A percentile compares a stretch with the other conserved stretches of the same genome.
phyloP scores from a whole-genome alignment of 75 land plant species.

The Picea sitchensis region DNA sequence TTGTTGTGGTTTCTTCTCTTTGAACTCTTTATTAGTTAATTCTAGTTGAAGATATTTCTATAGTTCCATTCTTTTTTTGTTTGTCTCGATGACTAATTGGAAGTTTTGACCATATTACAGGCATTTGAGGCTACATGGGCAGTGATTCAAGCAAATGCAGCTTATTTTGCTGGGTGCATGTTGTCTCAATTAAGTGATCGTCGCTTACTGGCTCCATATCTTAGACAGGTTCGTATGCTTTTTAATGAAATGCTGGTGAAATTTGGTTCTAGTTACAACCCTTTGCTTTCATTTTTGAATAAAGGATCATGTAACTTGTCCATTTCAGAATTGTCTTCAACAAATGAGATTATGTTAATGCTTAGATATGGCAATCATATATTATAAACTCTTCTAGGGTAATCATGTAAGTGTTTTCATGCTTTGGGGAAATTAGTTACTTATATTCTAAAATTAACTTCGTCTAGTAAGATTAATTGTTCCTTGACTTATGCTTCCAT shows the following conservation, averaged over 20 bases:
- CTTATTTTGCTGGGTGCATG: constrained; percentile 69
- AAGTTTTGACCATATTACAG: constrained; percentile 24
- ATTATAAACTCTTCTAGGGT: neutral
- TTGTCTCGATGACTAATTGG: neutral
- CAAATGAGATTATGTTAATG: too few species aligned
- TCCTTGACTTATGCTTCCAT: too few species aligned
- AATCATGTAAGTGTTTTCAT: neutral
- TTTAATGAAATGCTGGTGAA: neutral
- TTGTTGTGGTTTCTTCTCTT: constrained; percentile 1
- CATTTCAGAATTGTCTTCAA: too few species aligned
- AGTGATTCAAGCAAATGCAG: constrained; percentile 89
- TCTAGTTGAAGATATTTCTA: neutral
- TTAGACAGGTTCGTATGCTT: constrained; percentile 47
- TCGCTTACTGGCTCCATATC: constrained; percentile 48
- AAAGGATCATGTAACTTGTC: too few species aligned
- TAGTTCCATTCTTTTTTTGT: neutral
- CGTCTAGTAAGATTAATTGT: neutral
- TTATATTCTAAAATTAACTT: neutral
- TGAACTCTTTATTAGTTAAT: neutral
- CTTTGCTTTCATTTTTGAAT: neutral
- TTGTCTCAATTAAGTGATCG: constrained; percentile 62
- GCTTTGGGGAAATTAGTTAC: neutral
- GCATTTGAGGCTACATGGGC: constrained; percentile 95
- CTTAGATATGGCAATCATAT: neutral
- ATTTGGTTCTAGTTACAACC: neutral